Conservation (phyloP, 2,329 filamentous ascomycete genomes). For the Paecilomyces sp. region DNA sequence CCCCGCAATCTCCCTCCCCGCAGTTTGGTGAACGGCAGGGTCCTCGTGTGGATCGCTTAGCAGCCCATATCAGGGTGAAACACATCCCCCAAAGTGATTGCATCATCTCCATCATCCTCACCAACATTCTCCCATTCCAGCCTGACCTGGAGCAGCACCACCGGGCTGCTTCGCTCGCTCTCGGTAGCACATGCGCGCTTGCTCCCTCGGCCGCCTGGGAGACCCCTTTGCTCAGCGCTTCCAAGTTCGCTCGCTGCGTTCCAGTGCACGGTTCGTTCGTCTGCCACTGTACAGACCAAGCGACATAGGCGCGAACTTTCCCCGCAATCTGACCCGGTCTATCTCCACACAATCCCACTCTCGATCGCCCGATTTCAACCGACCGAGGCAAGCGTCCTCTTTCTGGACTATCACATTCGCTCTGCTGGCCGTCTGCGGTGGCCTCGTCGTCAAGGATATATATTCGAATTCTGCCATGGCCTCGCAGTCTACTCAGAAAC, state of each 20-base stretch:
- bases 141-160: neutral
- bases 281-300: constrained; percentile 12
- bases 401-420: constrained; percentile 30
- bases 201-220: constrained; percentile 21
- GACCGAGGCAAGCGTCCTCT: constrained; percentile 28
- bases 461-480: constrained; percentile 14
- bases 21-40: neutral
- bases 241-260: constrained; percentile 10
- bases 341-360: constrained; percentile 16
- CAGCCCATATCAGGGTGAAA: neutral
- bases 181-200: constrained; percentile 28
- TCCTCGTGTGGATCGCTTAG: neutral
- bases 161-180: neutral
- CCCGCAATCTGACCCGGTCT: constrained; percentile 12
- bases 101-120: too few species aligned
- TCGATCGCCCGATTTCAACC: constrained; percentile 10
- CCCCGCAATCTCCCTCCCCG: neutral
- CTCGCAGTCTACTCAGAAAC: constrained; percentile 3
- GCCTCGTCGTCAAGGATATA: constrained; percentile 26
- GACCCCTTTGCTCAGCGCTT: constrained; percentile 23
- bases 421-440: constrained; percentile 25
- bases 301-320: constrained; percentile 14
- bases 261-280: constrained; percentile 15
- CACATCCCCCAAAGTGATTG: neutral
- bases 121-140: too few species aligned